Percentiles rank a stretch among this genome's conserved stretches.
These are phyloP conservation scores for Ephemerocybe angulata DNA, from an alignment of 768 basidiomycete genomes.

Conservation along the genomic window DNA sequence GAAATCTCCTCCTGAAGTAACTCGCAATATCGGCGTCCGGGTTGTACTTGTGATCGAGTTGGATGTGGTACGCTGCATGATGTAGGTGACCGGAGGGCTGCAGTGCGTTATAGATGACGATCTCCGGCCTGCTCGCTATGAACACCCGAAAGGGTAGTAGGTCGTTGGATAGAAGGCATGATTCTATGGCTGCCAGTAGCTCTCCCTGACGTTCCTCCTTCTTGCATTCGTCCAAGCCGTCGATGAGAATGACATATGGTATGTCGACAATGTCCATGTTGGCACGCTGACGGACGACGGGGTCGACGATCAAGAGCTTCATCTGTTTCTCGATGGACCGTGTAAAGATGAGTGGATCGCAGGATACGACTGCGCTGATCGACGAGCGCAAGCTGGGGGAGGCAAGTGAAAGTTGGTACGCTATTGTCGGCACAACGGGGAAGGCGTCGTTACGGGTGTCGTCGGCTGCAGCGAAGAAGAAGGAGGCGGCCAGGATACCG, in stretches of 20 bases:
- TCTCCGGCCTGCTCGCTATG: background rate
- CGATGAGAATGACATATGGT: background rate
- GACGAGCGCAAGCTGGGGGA: background rate
- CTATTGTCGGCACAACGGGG: background rate
- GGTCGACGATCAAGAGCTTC: background rate
- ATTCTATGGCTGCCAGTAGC: no score
- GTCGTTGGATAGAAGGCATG: background rate
- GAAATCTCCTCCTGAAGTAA: background rate
- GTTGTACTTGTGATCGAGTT: slow-evolving; percentile 1
- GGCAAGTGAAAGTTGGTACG: background rate
- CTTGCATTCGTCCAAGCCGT: slow-evolving; percentile 1
- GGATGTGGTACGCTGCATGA: background rate
- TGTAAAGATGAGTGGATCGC: background rate
- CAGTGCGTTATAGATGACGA: background rate
- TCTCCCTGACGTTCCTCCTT: background rate
- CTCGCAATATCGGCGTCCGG: background rate
- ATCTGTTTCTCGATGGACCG: background rate
- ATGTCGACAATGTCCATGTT: background rate
- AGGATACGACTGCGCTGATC: background rate
- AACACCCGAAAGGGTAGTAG: background rate
- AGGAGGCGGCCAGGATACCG: background rate
- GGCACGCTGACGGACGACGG: background rate
- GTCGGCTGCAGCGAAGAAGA: slow-evolving; percentile 4
- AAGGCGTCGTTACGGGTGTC: background rate
- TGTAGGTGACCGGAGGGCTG: background rate